These are phyloP conservation scores for Colletotrichum godetiae DNA, from an alignment of 2,329 filamentous ascomycete genomes.

Conservation along the genomic window DNA sequence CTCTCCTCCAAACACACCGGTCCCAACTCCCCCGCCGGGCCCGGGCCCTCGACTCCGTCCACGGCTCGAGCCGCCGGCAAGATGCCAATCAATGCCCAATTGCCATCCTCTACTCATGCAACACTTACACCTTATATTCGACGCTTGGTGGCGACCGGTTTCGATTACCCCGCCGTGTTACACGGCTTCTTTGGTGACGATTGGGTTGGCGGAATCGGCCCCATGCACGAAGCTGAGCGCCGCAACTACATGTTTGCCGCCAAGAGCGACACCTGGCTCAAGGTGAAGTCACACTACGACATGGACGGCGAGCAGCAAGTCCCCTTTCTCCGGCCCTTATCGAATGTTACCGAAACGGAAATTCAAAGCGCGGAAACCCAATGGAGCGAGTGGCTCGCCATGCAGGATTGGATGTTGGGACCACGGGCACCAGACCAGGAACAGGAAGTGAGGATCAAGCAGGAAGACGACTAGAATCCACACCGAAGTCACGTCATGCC, in stretches of 20 bases:
- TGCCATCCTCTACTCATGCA: conserved; percentile 53
- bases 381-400: conserved; percentile 96
- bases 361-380: conserved; percentile 83
- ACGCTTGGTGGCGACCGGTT: conserved; percentile 89
- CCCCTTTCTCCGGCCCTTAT: conserved; percentile 88
- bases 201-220: conserved; percentile 83
- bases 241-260: conserved; percentile 95
- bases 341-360: conserved; percentile 80
- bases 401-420: conserved; percentile 99
- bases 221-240: conserved; percentile 87
- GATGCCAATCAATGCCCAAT: conserved; percentile 41
- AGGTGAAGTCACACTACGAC: conserved; percentile 91
- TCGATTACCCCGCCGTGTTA: conserved; percentile 87
- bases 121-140: conserved; percentile 91
- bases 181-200: conserved; percentile 98
- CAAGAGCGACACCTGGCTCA: conserved; percentile 91
- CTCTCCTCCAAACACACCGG: conserved; percentile 50
- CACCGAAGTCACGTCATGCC: not conserved
- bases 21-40: conserved; percentile 48
- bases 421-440: conserved; percentile 70
- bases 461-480: conserved; percentile 16
- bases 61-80: conserved; percentile 44
- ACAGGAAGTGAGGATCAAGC: conserved; percentile 29
- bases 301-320: conserved; percentile 85
- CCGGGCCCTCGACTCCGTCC: conserved; percentile 42